Evolutionary conservation across 345 rosid genomes (phyloP).

Genomic region (Viola odorata): DNA sequence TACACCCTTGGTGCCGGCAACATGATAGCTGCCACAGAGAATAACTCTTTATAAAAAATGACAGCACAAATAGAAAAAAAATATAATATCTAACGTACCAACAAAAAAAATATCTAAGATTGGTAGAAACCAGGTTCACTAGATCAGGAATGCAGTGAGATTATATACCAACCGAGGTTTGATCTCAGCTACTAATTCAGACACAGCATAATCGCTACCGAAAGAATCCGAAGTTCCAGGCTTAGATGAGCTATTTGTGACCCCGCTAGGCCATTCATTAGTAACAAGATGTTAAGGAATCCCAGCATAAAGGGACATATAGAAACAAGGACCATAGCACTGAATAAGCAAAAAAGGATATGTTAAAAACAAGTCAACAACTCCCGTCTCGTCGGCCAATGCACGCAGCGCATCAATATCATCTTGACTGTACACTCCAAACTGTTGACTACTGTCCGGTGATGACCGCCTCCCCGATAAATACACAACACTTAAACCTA

Average conservation of each 20-base stretch:
- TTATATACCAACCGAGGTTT: conserved; percentile 68
- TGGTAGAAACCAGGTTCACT: too few relatives aligned
- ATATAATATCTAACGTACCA: too few relatives aligned
- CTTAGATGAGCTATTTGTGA: conserved; percentile 46
- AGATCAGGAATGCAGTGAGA: neutral
- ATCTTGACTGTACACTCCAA: conserved; percentile 73
- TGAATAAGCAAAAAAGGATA: conserved; percentile 49
- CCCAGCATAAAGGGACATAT: conserved; percentile 10
- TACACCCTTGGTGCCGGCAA: conserved; percentile 77
- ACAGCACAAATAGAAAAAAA: too few relatives aligned
- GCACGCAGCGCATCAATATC: conserved; percentile 92
- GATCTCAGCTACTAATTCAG: conserved; percentile 77
- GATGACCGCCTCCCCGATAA: conserved; percentile 69
- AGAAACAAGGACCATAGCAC: neutral
- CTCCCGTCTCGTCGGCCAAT: conserved; percentile 80
- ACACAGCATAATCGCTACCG: conserved; percentile 46
- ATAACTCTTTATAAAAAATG: conserved; percentile 14
- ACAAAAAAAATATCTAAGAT: too few relatives aligned
- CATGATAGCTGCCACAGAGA: conserved; percentile 59
- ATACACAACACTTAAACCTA: conserved; percentile 79
- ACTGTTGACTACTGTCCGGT: conserved; percentile 35
- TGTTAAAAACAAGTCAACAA: conserved; percentile 73
- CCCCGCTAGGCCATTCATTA: conserved; percentile 93
- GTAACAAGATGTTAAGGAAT: conserved; percentile 52
- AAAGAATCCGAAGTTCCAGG: conserved; percentile 51